Conservation (phyloP, 768 basidiomycete genomes). For the Amanita phalloides region DNA sequence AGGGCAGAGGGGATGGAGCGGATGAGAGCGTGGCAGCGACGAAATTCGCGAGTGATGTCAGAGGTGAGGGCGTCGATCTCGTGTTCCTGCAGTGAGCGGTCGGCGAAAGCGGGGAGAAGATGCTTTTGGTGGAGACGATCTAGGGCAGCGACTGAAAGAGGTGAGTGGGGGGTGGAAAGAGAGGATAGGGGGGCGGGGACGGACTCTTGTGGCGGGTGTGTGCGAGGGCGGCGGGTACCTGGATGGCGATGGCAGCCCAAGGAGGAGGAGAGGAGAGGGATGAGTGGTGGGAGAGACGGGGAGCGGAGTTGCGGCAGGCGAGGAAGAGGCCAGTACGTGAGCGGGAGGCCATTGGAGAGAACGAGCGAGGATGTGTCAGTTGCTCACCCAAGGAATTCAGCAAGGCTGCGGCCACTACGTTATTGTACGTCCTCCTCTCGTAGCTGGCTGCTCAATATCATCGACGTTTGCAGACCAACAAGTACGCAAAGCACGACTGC, state of each 20-base stretch:
- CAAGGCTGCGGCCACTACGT: slow-evolving; percentile 76
- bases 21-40: slow-evolving; percentile 53
- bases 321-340: slow-evolving; percentile 89
- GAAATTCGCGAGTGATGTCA: slow-evolving; percentile 83
- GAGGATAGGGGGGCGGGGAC: slow-evolving; percentile 15
- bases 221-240: slow-evolving; percentile 72
- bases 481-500: slow-evolving; percentile 47
- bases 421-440: slow-evolving; percentile 32
- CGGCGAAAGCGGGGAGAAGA: slow-evolving; percentile 91
- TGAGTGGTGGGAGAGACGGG: slow-evolving; percentile 27
- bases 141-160: slow-evolving; percentile 60
- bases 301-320: slow-evolving; percentile 78
- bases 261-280: slow-evolving; percentile 44
- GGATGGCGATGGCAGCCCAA: slow-evolving; percentile 90
- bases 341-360: slow-evolving; percentile 41
- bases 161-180: slow-evolving; percentile 8
- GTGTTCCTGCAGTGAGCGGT: slow-evolving; percentile 86
- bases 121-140: slow-evolving; percentile 97
- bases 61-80: slow-evolving; percentile 84
- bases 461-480: slow-evolving; percentile 29
- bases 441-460: slow-evolving; percentile 8
- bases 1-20: slow-evolving; percentile 58
- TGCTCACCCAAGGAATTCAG: slow-evolving; percentile 48
- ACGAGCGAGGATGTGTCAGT: slow-evolving; percentile 1
- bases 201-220: slow-evolving; percentile 70